These are phyloP conservation scores for Xylaria sp. DNA, from an alignment of 2,329 filamentous ascomycete species.

Conservation along the genomic window DNA sequence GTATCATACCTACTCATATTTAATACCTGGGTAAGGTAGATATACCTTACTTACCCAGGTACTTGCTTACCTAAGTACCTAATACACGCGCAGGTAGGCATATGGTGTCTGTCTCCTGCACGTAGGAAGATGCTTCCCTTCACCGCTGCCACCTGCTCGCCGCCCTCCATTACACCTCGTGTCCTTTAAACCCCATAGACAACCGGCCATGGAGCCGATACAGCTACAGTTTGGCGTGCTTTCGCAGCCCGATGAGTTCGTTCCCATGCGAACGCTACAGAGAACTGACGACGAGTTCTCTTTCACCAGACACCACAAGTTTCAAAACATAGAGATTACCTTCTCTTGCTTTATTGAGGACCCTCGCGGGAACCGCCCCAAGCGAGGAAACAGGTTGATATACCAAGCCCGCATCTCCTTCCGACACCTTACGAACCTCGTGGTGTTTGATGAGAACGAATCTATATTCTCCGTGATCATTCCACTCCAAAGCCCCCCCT, in stretches of 20 bases:
- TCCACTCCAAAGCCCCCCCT: constrained; percentile 54
- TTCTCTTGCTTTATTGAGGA: constrained; percentile 44
- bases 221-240: constrained; percentile 37
- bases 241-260: constrained; percentile 56
- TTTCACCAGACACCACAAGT: constrained; percentile 48
- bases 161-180: too few species aligned
- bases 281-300: constrained; percentile 33
- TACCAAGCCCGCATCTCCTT: constrained; percentile 55
- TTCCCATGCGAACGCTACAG: constrained; percentile 58
- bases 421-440: constrained; percentile 51
- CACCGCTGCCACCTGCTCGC: too few species aligned
- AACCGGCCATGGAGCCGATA: too few species aligned
- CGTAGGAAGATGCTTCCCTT: too few species aligned
- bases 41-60: too few species aligned
- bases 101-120: too few species aligned
- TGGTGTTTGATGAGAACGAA: constrained; percentile 44
- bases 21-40: too few species aligned
- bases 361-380: constrained; percentile 29
- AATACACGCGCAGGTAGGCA: too few species aligned
- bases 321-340: constrained; percentile 47
- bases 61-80: too few species aligned
- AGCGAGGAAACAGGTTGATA: constrained; percentile 20
- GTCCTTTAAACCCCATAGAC: too few species aligned
- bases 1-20: too few species aligned
- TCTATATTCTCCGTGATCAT: constrained; percentile 47